Base-by-base conservation (phyloP, 139 green algal species). In the Mesotaenium endlicherianum region DNA sequence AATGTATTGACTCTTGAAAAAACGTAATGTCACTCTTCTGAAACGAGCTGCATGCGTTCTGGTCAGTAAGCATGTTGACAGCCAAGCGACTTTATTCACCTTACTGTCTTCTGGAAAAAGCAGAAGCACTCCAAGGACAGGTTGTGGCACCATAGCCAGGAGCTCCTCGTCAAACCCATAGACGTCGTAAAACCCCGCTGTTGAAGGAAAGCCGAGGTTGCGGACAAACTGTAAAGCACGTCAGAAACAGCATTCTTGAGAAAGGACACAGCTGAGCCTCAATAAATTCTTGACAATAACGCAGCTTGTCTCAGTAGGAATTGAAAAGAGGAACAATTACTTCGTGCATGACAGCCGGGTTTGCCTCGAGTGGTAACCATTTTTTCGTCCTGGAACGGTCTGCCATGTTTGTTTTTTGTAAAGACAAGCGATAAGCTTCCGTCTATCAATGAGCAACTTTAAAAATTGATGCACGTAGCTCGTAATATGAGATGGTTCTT, bases 81-180 rank as follows among this genome's bases (percentile, higher is more conserved):
- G n/a, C n/a, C n/a, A n/a, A n/a, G n/a, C n/a, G n/a, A n/a, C n/a
- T n/a, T n/a, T n/a, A n/a, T n/a, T n/a, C n/a, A n/a, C n/a, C n/a
- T n/a, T n/a, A 3, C 70, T 26, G 44, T 58, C 31, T 20, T 80
- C 53, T 44, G 84, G 84, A 50, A 85, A 91, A 50, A 90, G 86
- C 40, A 90, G 47, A 30, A 90, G 67, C 5, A 90, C 68, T 1
- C 87, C 86, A 20, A 87, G 45, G 30, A 91, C 86, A 16, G 86
- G 86, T 44, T 70, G 50, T 0, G 86, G 86, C 31, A 90, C 86
- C 86, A 90, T 91, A 1, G 85, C 81, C 30, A 89, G 72, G 26
- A 89, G 84, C 81, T 90, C 84, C 2, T 69, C 74, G 36, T 89
- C 84, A 2, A 89, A 42, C 5, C 84, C 84, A 38, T 84, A 90